Percentiles rank a stretch among this genome's conserved stretches.
These are phyloP conservation scores for Leccinum arenicola DNA, from an alignment of 768 basidiomycete genomes.

Conservation along the genomic window DNA sequence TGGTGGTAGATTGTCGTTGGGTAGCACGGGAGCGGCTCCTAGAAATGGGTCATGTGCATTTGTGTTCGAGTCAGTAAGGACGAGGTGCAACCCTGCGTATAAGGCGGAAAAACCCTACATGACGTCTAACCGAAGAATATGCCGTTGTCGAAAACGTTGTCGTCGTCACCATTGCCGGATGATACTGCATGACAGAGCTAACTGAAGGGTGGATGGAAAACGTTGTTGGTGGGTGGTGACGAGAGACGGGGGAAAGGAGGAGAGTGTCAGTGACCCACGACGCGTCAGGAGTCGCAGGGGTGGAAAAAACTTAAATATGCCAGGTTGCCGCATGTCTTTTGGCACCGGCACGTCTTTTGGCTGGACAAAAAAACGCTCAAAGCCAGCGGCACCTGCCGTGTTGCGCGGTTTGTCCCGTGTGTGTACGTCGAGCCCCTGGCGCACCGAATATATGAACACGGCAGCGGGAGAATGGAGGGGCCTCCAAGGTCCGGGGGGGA, in stretches of 20 bases:
- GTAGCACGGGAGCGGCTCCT: slow-evolving; percentile 18
- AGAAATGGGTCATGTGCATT: not conserved
- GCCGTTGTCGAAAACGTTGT: slow-evolving; percentile 6
- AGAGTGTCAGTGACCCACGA: slow-evolving; percentile 7
- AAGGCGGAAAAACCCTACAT: slow-evolving; percentile 15
- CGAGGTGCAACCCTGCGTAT: not conserved
- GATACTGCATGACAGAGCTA: slow-evolving; percentile 13
- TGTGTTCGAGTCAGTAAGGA: not conserved
- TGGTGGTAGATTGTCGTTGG: slow-evolving; percentile 15
- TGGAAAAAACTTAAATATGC: slow-evolving; percentile 23
- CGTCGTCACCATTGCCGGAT: not conserved
- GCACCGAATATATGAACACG: slow-evolving; percentile 10
- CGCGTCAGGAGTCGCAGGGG: slow-evolving; percentile 7
- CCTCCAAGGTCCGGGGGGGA: slow-evolving; percentile 5
- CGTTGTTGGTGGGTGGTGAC: slow-evolving; percentile 12
- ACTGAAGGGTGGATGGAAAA: not conserved
- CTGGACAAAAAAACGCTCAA: slow-evolving; percentile 6
- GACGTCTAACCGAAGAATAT: slow-evolving; percentile 20
- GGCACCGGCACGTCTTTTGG: slow-evolving; percentile 1
- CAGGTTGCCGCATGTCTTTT: slow-evolving; percentile 15
- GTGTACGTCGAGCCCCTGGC: slow-evolving; percentile 20
- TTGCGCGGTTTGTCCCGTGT: slow-evolving; percentile 11
- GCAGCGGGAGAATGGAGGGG: slow-evolving; percentile 3
- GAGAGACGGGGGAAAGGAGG: slow-evolving; percentile 5
- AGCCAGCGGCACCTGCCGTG: slow-evolving; percentile 17